These are phyloP conservation scores for Auriscalpium microsporum DNA, from an alignment of 768 basidiomycete genomes.

Conservation along the genomic window DNA sequence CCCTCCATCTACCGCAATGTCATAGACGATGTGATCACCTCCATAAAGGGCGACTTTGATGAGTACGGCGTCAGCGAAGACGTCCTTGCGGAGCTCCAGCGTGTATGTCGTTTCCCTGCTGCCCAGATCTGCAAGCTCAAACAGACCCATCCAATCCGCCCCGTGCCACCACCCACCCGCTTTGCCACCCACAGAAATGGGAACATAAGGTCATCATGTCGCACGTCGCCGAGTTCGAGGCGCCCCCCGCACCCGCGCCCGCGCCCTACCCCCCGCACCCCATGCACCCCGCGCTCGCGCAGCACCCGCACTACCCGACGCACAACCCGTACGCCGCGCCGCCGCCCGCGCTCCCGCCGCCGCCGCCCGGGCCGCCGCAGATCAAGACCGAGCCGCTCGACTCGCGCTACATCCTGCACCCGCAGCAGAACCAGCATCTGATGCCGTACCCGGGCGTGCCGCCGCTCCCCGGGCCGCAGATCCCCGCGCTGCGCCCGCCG, in stretches of 20 bases:
- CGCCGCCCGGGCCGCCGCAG: constrained; percentile 31
- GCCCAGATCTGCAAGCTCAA: no score
- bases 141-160: constrained; percentile 5
- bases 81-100: constrained; percentile 80
- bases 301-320: constrained; percentile 27
- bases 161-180: not conserved
- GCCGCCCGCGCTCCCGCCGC: constrained; percentile 20
- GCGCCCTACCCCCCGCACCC: constrained; percentile 50
- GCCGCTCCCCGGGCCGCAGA: constrained; percentile 54
- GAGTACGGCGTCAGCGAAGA: constrained; percentile 90
- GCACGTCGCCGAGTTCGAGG: constrained; percentile 89
- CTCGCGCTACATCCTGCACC: constrained; percentile 52
- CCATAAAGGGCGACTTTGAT: constrained; percentile 91
- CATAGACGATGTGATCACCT: constrained; percentile 91
- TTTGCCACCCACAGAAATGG: constrained; percentile 68
- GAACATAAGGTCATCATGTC: constrained; percentile 90
- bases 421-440: constrained; percentile 28
- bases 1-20: constrained; percentile 85
- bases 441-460: constrained; percentile 43
- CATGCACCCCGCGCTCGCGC: constrained; percentile 35
- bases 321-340: constrained; percentile 8
- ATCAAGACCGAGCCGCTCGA: constrained; percentile 75
- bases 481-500: constrained; percentile 40
- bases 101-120: constrained; percentile 45
- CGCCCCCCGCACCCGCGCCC: constrained; percentile 35